Percentiles rank a stretch among this genome's conserved stretches.
These are phyloP conservation scores for Wickerhamomyces canadensis DNA, from an alignment of 805 yeast genomes.

Conservation along the genomic window DNA sequence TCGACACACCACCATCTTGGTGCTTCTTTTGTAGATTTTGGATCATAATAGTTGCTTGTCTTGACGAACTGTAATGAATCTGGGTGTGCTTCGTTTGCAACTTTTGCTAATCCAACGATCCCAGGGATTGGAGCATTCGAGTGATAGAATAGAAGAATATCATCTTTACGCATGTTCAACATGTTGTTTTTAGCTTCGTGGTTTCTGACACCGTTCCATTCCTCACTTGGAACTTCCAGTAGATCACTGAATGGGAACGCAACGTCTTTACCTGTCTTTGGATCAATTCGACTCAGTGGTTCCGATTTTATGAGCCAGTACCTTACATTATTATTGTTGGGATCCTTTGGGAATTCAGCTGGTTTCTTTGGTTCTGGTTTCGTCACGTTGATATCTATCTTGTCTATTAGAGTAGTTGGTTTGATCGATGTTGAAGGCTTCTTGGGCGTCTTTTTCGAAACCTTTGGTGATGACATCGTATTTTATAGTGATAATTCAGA, in stretches of 20 bases:
- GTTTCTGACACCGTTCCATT: conserved; percentile 61
- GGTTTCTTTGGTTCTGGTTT: conserved; percentile 30
- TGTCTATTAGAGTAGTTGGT: neutral
- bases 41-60: conserved; percentile 41
- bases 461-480: conserved; percentile 6
- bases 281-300: conserved; percentile 43
- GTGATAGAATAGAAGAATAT: conserved; percentile 46
- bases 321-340: conserved; percentile 22
- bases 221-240: conserved; percentile 31
- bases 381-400: neutral
- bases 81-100: conserved; percentile 31
- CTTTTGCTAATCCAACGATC: conserved; percentile 43
- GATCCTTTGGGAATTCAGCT: conserved; percentile 26
- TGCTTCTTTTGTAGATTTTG: conserved; percentile 34
- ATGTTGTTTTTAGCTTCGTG: conserved; percentile 50
- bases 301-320: conserved; percentile 57
- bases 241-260: conserved; percentile 42
- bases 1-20: conserved; percentile 59
- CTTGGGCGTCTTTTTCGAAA: conserved; percentile 2
- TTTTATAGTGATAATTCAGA: too few relatives aligned
- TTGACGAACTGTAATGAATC: conserved; percentile 37
- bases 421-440: neutral
- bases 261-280: conserved; percentile 42
- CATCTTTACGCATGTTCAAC: conserved; percentile 41
- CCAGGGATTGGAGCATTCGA: conserved; percentile 53